phyloP scores from a whole-genome alignment of 2,329 filamentous ascomycete species.

The Bretziella fagacearum region DNA sequence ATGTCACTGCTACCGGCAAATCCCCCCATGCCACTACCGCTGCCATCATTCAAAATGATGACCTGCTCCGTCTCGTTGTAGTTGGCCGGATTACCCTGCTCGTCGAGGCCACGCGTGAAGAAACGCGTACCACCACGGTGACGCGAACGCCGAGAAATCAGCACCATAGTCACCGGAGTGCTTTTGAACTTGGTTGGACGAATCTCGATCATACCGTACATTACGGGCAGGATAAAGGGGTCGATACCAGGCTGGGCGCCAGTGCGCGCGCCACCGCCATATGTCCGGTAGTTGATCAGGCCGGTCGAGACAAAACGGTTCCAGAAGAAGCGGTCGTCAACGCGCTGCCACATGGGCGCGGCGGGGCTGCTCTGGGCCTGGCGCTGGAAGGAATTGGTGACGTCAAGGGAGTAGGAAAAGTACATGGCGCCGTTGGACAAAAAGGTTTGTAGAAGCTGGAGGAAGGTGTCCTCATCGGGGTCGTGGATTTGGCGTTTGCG shows the following conservation, averaged over 20 bases:
- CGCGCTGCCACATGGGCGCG: constrained; percentile 70
- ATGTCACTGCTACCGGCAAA: constrained; percentile 63
- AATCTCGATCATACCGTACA: constrained; percentile 92
- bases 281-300: constrained; percentile 69
- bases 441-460: constrained; percentile 62
- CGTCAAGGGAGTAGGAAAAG: constrained; percentile 92
- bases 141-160: constrained; percentile 79
- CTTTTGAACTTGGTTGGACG: constrained; percentile 71
- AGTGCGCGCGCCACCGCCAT: constrained; percentile 42
- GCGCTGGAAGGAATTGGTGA: constrained; percentile 93
- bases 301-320: constrained; percentile 86
- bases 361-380: constrained; percentile 60
- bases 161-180: constrained; percentile 63
- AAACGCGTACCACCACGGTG: constrained; percentile 84
- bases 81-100: constrained; percentile 88
- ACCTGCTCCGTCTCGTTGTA: constrained; percentile 98
- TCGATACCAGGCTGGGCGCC: constrained; percentile 63
- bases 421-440: constrained; percentile 82
- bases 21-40: constrained; percentile 53
- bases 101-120: constrained; percentile 86
- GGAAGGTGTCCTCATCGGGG: constrained; percentile 83
- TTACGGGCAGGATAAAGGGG: constrained; percentile 85
- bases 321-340: constrained; percentile 98
- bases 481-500: constrained; percentile 85
- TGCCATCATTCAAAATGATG: constrained; percentile 69